These are phyloP conservation scores for Silybum marianum DNA, from an alignment of 129 eudicot genomes.

Conservation along the genomic window DNA sequence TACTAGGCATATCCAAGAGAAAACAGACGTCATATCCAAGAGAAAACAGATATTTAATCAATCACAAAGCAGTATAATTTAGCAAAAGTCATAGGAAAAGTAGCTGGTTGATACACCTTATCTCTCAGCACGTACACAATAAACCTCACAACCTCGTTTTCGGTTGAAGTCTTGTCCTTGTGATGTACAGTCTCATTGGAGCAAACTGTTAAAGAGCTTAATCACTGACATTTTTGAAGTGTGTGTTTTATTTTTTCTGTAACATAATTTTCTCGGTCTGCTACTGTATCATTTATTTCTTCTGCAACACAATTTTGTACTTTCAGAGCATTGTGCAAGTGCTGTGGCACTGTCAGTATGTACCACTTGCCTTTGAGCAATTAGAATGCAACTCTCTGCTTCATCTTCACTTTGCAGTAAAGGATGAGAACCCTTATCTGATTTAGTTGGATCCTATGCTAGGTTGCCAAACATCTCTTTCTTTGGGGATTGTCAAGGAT, in stretches of 20 bases:
- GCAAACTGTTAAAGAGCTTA: neutral
- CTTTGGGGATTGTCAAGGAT: neutral
- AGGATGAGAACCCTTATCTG: neutral
- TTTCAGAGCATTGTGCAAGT: conserved; percentile 4
- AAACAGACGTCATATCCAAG: neutral
- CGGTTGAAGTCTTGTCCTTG: neutral
- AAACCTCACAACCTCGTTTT: neutral
- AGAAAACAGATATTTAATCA: neutral
- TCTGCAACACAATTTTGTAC: neutral
- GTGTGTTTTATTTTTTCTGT: neutral
- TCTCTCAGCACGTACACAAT: neutral
- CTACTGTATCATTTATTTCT: neutral
- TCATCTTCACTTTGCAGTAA: neutral
- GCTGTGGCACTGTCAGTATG: neutral
- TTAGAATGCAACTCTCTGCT: neutral
- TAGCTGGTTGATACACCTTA: neutral
- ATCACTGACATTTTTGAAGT: neutral
- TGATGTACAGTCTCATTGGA: neutral
- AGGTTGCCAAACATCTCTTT: neutral
- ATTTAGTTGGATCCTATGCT: neutral
- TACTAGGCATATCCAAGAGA: no score
- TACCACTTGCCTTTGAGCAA: neutral
- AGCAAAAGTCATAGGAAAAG: neutral
- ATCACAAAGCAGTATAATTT: neutral
- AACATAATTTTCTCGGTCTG: neutral